phyloP scores from a whole-genome alignment of 2,329 filamentous ascomycete species.

The Shiraia bambusicola region DNA sequence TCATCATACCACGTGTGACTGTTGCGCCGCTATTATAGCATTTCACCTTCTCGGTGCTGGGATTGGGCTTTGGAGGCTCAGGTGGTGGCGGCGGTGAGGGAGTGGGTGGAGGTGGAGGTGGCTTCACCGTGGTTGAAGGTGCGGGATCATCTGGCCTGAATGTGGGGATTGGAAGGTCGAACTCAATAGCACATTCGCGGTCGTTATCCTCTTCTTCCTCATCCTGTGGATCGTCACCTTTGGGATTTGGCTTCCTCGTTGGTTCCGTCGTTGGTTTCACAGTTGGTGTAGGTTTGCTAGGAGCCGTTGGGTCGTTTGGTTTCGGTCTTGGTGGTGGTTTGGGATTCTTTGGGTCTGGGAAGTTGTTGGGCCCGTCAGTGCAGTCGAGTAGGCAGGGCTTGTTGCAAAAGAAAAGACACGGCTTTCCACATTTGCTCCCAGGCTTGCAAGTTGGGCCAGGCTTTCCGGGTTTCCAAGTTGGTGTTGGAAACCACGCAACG shows the following conservation, averaged over 20 bases:
- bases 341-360: constrained; percentile 3
- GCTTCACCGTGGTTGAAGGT: background rate
- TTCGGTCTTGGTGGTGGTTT: constrained; percentile 1
- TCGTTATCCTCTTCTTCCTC: constrained; percentile 3
- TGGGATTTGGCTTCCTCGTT: background rate
- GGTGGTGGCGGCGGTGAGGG: background rate
- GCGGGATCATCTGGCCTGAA: constrained; percentile 1
- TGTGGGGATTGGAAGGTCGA: constrained; percentile 1
- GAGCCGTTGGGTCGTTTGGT: background rate
- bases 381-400: constrained; percentile 1
- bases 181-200: constrained; percentile 1
- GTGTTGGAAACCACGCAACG: background rate
- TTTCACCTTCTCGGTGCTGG: background rate
- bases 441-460: constrained; percentile 1
- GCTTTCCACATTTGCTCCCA: constrained; percentile 1
- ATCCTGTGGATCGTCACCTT: constrained; percentile 2
- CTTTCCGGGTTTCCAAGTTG: constrained; percentile 3
- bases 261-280: background rate
- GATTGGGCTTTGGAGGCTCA: background rate
- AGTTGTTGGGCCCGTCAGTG: background rate
- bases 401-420: constrained; percentile 2
- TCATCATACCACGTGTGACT: constrained; percentile 1
- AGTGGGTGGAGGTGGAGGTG: background rate
- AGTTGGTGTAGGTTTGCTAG: constrained; percentile 1
- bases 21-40: constrained; percentile 1